phyloP scores from a whole-genome alignment of 495 filamentous ascomycete genomes.

The Thozetella sp. region DNA sequence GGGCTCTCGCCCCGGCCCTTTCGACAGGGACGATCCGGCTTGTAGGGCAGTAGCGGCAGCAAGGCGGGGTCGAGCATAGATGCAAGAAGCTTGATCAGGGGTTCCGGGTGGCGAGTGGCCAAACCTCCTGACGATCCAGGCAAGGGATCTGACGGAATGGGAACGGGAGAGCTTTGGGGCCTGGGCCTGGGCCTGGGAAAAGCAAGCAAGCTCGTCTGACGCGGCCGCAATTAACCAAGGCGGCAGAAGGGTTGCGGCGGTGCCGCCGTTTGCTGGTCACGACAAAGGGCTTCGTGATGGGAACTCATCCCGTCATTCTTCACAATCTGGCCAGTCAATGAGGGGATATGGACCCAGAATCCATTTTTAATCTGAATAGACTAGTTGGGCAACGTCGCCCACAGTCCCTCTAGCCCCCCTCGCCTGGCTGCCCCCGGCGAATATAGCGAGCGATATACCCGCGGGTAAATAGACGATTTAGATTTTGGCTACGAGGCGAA shows the following conservation, averaged over 20 bases:
- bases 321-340: not conserved
- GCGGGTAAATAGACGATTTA: conserved; percentile 17
- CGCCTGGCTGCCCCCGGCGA: not conserved
- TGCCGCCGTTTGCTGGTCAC: not conserved
- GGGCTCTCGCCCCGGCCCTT: too few species aligned
- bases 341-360: not conserved
- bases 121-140: not conserved
- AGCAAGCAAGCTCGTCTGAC: not conserved
- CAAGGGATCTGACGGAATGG: not conserved
- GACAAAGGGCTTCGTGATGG: not conserved
- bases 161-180: not conserved
- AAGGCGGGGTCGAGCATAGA: too few species aligned
- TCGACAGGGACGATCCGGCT: too few species aligned
- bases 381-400: not conserved
- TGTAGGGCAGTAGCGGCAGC: too few species aligned
- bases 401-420: not conserved
- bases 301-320: not conserved
- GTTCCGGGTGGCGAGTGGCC: not conserved
- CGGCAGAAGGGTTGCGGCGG: not conserved
- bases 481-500: not conserved
- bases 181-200: not conserved
- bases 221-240: not conserved
- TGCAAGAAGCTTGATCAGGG: not conserved
- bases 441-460: conserved; percentile 7
- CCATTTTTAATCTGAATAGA: conserved; percentile 3